Evolutionary conservation across 306 rosid genomes (phyloP).

Genomic region (Cercis canadensis): DNA sequence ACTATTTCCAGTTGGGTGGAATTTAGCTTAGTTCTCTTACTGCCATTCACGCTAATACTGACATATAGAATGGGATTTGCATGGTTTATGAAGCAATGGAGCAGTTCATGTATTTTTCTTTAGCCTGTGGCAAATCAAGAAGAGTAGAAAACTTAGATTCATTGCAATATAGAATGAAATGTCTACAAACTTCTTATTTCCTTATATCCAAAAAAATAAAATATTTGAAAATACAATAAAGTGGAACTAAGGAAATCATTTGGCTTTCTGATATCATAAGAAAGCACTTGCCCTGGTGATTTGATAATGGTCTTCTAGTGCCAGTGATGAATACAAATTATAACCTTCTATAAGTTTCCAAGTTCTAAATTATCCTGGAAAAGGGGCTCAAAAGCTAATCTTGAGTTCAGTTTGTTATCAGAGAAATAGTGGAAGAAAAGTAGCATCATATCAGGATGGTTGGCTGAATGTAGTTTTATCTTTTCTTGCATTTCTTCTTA

Average conservation of each 20-base stretch:
- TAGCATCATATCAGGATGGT: too few relatives aligned
- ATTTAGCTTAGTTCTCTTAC: background rate
- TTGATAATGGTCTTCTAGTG: too few relatives aligned
- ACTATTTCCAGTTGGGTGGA: background rate
- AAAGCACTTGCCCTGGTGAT: too few relatives aligned
- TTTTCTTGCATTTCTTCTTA: too few relatives aligned
- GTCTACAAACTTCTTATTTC: background rate
- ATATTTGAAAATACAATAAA: background rate
- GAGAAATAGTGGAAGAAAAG: too few relatives aligned
- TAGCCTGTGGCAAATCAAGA: background rate
- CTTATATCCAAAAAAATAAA: background rate
- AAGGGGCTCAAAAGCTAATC: too few relatives aligned
- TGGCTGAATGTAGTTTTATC: too few relatives aligned
- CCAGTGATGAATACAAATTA: too few relatives aligned
- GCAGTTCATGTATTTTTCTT: background rate
- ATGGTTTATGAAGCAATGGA: background rate
- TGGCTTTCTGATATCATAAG: background rate
- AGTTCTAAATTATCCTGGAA: too few relatives aligned
- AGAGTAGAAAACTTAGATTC: background rate
- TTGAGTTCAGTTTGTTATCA: too few relatives aligned
- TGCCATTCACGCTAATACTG: background rate
- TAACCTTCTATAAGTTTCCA: too few relatives aligned
- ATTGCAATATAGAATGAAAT: background rate
- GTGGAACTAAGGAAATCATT: background rate
- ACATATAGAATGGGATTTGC: background rate